Evolutionary conservation across 257 asterid species (phyloP), one percentile per base, ranked within the genome.

Genomic region (Sherardia arvensis): DNA sequence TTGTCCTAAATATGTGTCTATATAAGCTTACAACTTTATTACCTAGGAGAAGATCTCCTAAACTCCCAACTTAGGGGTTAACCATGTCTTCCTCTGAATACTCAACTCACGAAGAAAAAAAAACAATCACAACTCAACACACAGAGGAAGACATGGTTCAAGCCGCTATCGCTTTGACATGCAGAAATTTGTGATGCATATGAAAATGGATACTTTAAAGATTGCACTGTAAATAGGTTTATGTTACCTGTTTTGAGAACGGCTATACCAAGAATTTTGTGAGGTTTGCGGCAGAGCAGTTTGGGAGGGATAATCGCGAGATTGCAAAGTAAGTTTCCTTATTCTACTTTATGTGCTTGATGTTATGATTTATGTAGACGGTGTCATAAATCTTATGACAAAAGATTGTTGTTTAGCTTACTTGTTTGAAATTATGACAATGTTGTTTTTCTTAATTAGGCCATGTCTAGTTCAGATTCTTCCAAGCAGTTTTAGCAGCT

Each of bases 291-390:
- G 94, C 94, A 9, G 77, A 69, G 59, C 79, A 78, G 51, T 86
- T 88, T 74, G 96, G 90, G 1, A 76, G 56, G 64, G 85, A 88
- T 65, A 81, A 86, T 65, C 84, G 69, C 67, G 86, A 84, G 68
- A 71, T 88, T 71, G 85, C 92, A 29, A 80, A 84, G 98, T 88
- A 77, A 83, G 91, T 20, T 65, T 56, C 49, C 17, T 48, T 21
- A 1, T 63, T 45, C 59, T 67, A 51, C 71, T 57, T 15, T 49
- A 15, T 64, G 11, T 21, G 10, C 48, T 48, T 6, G 32, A 18
- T 28, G 48, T 49, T 64, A 26, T 63, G 28, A 4, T 12, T 36
- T 36, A 8, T 4, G 18, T 61, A 49, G 17, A 38, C 1, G 21
- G 21, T 20, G 25, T 61, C 25, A 14, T 21, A n/a, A 60, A n/a